These are phyloP conservation scores for Reticulascus tulasneorum DNA, from an alignment of 2,329 filamentous ascomycete species.

Conservation along the genomic window DNA sequence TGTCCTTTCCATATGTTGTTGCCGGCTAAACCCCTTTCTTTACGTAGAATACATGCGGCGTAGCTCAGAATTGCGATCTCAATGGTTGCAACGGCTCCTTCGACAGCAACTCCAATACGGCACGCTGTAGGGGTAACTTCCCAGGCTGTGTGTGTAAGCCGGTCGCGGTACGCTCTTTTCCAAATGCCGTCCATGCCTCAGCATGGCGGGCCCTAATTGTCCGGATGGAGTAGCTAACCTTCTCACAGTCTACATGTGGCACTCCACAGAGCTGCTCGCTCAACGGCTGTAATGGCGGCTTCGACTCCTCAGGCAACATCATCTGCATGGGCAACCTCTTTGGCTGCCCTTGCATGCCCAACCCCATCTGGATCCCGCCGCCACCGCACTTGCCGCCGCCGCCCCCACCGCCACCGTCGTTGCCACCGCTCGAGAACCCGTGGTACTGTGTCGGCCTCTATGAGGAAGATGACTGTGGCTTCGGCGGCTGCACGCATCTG, in stretches of 20 bases:
- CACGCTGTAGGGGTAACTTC: background rate
- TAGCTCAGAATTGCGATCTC: background rate
- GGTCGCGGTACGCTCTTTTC: background rate
- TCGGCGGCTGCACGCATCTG: too few species aligned
- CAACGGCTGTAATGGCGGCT: background rate
- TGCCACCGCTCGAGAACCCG: too few species aligned
- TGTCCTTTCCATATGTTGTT: background rate
- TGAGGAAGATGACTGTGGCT: too few species aligned
- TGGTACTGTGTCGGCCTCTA: too few species aligned
- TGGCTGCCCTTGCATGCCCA: too few species aligned
- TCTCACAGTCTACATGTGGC: background rate
- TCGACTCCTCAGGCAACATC: background rate
- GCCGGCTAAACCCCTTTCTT: too few species aligned
- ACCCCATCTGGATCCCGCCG: too few species aligned
- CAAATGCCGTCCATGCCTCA: too few species aligned
- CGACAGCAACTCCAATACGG: background rate
- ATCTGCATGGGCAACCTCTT: background rate
- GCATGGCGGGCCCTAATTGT: too few species aligned
- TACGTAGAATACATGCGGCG: background rate
- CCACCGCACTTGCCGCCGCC: too few species aligned
- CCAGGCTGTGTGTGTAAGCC: background rate
- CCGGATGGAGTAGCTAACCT: too few species aligned
- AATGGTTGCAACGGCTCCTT: background rate
- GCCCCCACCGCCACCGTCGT: too few species aligned
- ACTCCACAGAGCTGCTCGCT: background rate